These are phyloP conservation scores for Polychytrium aggregatum DNA, from an alignment of 192 early-diverging fungal genomes.

Conservation along the genomic window DNA sequence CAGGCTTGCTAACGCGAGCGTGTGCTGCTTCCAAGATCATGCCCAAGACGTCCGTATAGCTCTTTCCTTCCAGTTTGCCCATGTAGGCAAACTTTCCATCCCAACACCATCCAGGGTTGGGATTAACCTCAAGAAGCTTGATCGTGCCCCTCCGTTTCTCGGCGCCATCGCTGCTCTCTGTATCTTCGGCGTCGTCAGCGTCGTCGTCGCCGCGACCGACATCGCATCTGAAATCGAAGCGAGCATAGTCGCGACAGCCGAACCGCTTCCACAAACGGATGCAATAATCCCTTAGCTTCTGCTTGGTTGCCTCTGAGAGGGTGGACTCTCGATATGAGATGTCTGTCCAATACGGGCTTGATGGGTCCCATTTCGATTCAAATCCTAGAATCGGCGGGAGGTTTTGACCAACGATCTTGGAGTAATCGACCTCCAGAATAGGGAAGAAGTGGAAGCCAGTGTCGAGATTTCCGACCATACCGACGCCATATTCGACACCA, in stretches of 20 bases:
- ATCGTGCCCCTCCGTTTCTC: constrained; percentile 21
- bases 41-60: constrained; percentile 31
- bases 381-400: constrained; percentile 45
- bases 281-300: constrained; percentile 18
- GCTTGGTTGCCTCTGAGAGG: constrained; percentile 9
- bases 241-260: constrained; percentile 39
- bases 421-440: constrained; percentile 40
- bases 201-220: background rate
- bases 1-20: constrained; percentile 7
- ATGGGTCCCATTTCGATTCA: constrained; percentile 50
- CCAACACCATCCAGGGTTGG: constrained; percentile 52
- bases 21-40: constrained; percentile 33
- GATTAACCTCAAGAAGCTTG: constrained; percentile 45
- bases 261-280: constrained; percentile 35
- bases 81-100: constrained; percentile 47
- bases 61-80: constrained; percentile 30
- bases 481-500: constrained; percentile 40
- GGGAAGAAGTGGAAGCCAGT: constrained; percentile 44
- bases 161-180: constrained; percentile 4
- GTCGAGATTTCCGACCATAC: constrained; percentile 42
- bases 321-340: constrained; percentile 28
- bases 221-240: constrained; percentile 37
- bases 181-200: background rate
- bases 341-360: constrained; percentile 39
- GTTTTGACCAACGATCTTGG: constrained; percentile 22